A percentile compares a stretch with the other conserved stretches of the same genome.
phyloP scores from a whole-genome alignment of 2,329 filamentous ascomycete species.

The Aspergillus unguis region DNA sequence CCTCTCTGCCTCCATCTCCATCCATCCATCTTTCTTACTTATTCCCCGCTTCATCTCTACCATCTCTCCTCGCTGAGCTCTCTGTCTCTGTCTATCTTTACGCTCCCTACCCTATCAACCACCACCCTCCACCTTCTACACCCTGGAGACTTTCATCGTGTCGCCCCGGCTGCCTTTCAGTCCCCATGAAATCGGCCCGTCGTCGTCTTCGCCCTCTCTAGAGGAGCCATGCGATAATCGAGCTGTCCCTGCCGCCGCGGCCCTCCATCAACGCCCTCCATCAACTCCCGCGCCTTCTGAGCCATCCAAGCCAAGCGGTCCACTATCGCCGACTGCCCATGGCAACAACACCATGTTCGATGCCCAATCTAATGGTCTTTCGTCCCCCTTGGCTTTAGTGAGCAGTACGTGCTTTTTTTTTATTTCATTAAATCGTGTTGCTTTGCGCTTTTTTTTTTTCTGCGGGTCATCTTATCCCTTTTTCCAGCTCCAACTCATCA shows the following conservation, averaged over 20 bases:
- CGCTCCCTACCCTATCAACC: background rate
- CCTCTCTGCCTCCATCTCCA: conserved; percentile 3
- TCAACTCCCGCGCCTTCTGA: conserved; percentile 22
- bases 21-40: conserved; percentile 1
- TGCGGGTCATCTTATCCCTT: conserved; percentile 1
- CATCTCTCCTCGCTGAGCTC: conserved; percentile 1
- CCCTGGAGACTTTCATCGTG: conserved; percentile 20
- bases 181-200: conserved; percentile 21
- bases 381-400: conserved; percentile 33
- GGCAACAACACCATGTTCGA: conserved; percentile 45
- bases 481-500: conserved; percentile 1
- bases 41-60: conserved; percentile 6
- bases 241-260: conserved; percentile 28
- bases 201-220: conserved; percentile 18
- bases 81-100: background rate
- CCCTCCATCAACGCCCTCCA: conserved; percentile 33
- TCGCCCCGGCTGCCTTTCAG: conserved; percentile 8
- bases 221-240: conserved; percentile 41
- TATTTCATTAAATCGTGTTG: conserved; percentile 8
- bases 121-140: background rate
- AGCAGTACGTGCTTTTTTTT: conserved; percentile 32
- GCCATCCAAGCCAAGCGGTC: conserved; percentile 22
- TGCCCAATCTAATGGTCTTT: conserved; percentile 36
- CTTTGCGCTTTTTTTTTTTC: conserved; percentile 9
- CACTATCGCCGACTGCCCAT: conserved; percentile 26